phyloP scores from a whole-genome alignment of 371 early-diverging fungal genomes.

The Rhizopus stolonifer region DNA sequence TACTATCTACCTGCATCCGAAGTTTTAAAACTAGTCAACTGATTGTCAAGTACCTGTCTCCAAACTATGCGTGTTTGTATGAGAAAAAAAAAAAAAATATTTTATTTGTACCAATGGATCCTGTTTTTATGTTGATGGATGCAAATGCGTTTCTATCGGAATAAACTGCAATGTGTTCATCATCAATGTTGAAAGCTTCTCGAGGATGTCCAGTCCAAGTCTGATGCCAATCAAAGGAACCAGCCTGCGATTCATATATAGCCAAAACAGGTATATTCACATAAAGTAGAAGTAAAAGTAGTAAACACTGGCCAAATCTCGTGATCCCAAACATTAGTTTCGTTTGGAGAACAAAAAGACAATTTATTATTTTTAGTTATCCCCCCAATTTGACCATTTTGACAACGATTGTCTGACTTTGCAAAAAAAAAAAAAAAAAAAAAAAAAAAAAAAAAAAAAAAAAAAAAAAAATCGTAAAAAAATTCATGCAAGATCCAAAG shows the following conservation, averaged over 20 bases:
- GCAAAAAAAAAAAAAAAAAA: too few relatives aligned
- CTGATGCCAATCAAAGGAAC: slow-evolving; percentile 63
- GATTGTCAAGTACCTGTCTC: slow-evolving; percentile 49
- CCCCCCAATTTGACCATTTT: too few relatives aligned
- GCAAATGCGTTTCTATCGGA: slow-evolving; percentile 68
- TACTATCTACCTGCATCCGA: slow-evolving; percentile 19
- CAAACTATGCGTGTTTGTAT: slow-evolving; percentile 29
- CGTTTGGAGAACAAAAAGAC: too few relatives aligned
- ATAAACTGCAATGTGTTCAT: slow-evolving; percentile 48
- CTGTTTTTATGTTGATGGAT: slow-evolving; percentile 50
- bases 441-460: too few relatives aligned
- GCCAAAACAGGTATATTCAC: slow-evolving; percentile 26
- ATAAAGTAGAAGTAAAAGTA: slow-evolving; percentile 14
- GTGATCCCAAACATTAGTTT: slow-evolving; percentile 4
- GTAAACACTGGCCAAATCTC: slow-evolving; percentile 8
- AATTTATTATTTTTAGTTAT: too few relatives aligned
- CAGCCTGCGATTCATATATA: slow-evolving; percentile 53
- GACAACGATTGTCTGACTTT: too few relatives aligned
- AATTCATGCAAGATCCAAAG: too few relatives aligned
- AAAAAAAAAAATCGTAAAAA: too few relatives aligned
- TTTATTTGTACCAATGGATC: slow-evolving; percentile 50
- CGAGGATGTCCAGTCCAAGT: slow-evolving; percentile 59
- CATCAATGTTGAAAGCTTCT: slow-evolving; percentile 35
- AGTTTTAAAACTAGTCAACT: slow-evolving; percentile 18
- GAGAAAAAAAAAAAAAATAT: background rate